These are phyloP conservation scores for Parsonsia alboflavescens DNA, from an alignment of 257 asterid species.

Conservation along the genomic window DNA sequence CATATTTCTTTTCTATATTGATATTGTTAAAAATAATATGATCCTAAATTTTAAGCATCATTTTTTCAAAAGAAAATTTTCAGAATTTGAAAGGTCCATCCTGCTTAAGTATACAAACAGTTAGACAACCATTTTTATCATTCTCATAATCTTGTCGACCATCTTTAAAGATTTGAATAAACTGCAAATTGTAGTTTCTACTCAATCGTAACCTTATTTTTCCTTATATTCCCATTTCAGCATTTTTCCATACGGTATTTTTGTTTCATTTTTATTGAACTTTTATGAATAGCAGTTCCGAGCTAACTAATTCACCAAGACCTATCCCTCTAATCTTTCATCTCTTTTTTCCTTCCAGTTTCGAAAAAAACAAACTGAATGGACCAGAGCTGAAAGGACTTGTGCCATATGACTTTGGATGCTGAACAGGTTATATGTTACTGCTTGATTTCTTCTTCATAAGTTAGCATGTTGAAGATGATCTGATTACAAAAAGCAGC, in stretches of 20 bases:
- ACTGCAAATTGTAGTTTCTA: neutral
- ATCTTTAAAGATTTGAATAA: neutral
- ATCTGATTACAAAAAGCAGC: neutral
- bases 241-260: no score
- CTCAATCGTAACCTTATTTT: neutral
- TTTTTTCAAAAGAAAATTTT: no score
- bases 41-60: no score
- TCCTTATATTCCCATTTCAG: neutral
- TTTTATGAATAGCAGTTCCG: neutral
- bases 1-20: no score
- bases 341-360: conserved; percentile 37
- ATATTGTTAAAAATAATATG: no score
- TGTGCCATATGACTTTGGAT: conserved; percentile 81
- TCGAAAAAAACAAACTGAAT: conserved; percentile 54
- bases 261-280: neutral
- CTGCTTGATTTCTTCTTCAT: conserved; percentile 4
- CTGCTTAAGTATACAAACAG: neutral
- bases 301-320: neutral
- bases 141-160: neutral
- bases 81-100: neutral
- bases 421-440: conserved; percentile 30
- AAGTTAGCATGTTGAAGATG: conserved; percentile 8
- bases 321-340: neutral
- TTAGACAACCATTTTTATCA: neutral
- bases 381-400: conserved; percentile 90